Evolutionary conservation across 129 eudicot species (phyloP).

Genomic region (Flaveria brownii): DNA sequence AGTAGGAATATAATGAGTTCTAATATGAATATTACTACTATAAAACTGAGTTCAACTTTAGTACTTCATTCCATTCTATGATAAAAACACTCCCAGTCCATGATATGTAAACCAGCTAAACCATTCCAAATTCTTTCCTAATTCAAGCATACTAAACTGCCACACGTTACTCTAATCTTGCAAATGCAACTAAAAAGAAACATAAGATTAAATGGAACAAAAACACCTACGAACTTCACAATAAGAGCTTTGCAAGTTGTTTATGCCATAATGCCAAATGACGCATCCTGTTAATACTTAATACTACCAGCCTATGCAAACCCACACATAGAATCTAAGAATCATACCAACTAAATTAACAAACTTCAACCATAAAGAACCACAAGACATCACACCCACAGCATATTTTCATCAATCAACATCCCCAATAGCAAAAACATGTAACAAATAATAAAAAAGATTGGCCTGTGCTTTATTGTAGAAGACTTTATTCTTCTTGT

Average conservation of each 20-base stretch:
- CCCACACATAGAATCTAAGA: not conserved
- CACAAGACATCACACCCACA: not conserved
- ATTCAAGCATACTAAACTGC: not conserved
- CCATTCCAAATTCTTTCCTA: not conserved
- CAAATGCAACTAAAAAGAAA: not conserved
- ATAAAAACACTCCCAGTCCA: not conserved
- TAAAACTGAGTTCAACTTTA: too few relatives aligned
- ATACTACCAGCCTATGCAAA: not conserved
- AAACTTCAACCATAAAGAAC: not conserved
- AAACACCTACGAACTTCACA: not conserved
- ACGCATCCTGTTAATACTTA: not conserved
- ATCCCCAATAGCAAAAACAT: conserved; percentile 4
- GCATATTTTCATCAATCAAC: not conserved
- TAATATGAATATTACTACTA: not conserved
- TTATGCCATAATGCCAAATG: not conserved
- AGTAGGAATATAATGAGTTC: not conserved
- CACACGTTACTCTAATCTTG: not conserved
- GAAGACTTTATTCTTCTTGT: conserved; percentile 79
- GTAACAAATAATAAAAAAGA: not conserved
- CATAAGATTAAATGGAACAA: not conserved
- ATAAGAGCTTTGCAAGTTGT: not conserved
- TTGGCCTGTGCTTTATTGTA: conserved; percentile 88
- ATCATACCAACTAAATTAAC: not conserved
- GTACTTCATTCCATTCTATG: not conserved
- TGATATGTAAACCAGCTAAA: not conserved